Evolutionary conservation across 257 asterid species (phyloP).

Genomic region (Leonotis leonurus): DNA sequence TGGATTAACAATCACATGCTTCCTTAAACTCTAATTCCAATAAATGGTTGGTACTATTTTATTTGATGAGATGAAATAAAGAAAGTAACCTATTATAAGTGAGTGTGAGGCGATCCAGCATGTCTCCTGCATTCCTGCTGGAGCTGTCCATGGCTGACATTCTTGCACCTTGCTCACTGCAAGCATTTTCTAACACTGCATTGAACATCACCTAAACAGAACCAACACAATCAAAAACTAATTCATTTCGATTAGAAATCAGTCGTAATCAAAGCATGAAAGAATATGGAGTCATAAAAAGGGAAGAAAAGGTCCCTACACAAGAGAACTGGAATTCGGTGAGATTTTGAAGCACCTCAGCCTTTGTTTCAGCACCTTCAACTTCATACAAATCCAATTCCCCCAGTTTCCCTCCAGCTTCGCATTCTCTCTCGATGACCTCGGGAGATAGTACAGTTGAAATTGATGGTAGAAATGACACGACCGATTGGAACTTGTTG

Average conservation of each 20-base stretch:
- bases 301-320: constrained; percentile 34
- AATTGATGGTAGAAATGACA: constrained; percentile 61
- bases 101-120: constrained; percentile 98
- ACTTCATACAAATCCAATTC: too few species aligned
- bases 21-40: too few species aligned
- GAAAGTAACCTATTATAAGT: constrained; percentile 74
- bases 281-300: not conserved
- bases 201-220: constrained; percentile 72
- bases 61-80: too few species aligned
- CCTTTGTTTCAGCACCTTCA: too few species aligned
- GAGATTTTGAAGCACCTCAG: too few species aligned
- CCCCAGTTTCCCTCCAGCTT: too few species aligned
- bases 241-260: too few species aligned
- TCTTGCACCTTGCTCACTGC: too few species aligned
- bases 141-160: constrained; percentile 99
- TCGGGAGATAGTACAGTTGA: constrained; percentile 91
- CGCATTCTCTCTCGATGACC: constrained; percentile 99
- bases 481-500: constrained; percentile 93
- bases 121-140: constrained; percentile 95
- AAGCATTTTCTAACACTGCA: constrained; percentile 90
- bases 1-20: too few species aligned
- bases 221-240: not conserved
- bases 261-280: too few species aligned
- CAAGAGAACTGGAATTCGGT: constrained; percentile 89
- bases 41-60: too few species aligned